Conservation (phyloP, 805 yeast species). For the Komagataella phaffii region DNA sequence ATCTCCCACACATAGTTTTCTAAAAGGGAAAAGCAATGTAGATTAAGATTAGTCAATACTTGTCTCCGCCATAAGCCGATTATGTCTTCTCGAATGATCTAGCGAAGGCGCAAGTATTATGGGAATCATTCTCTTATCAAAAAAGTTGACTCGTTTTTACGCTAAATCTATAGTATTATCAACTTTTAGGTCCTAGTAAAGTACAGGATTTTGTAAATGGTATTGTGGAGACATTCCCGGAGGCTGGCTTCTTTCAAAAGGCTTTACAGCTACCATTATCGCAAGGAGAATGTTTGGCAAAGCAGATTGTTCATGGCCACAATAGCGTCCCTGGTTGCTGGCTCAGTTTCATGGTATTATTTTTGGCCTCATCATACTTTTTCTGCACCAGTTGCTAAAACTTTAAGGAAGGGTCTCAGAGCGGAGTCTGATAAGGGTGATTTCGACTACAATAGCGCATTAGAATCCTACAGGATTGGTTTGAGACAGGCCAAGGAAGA, state of each 20-base stretch:
- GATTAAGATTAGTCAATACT: too few relatives aligned
- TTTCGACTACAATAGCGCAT: conserved; percentile 52
- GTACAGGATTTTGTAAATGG: not conserved
- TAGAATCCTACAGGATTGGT: conserved; percentile 64
- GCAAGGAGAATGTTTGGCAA: conserved; percentile 7
- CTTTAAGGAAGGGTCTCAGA: conserved; percentile 65
- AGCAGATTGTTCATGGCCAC: conserved; percentile 7
- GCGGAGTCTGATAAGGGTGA: conserved; percentile 65
- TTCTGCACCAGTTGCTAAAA: conserved; percentile 56
- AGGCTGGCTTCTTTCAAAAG: conserved; percentile 1
- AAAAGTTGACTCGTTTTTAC: too few relatives aligned
- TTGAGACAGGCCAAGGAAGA: conserved; percentile 45
- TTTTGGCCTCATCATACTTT: conserved; percentile 61
- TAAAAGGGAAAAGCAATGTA: not conserved
- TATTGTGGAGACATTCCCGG: not conserved
- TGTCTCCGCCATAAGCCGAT: not conserved
- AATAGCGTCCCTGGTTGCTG: conserved; percentile 8
- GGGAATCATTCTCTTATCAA: not conserved
- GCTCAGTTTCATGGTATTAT: conserved; percentile 18
- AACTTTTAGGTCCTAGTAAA: not conserved
- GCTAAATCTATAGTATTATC: not conserved
- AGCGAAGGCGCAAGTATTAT: not conserved
- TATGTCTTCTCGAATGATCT: conserved; percentile 4
- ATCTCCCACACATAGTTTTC: not conserved
- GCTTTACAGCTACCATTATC: conserved; percentile 6